Percentiles rank a stretch among this genome's conserved stretches.
These are phyloP conservation scores for Penicillium canescens DNA, from an alignment of 495 filamentous ascomycete species.

Conservation along the genomic window DNA sequence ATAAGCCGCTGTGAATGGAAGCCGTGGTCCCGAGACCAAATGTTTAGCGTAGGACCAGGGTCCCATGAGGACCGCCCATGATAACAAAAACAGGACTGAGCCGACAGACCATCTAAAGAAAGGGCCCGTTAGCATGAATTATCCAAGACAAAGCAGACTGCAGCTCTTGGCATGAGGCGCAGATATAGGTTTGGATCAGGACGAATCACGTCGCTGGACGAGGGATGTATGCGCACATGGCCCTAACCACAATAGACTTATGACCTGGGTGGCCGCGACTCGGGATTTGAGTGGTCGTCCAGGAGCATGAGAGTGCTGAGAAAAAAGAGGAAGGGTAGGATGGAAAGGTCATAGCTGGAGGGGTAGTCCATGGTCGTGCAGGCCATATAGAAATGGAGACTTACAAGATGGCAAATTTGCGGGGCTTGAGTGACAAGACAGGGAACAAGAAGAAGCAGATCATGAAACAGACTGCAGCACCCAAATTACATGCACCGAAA, in stretches of 20 bases:
- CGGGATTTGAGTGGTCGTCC: slow-evolving; percentile 18
- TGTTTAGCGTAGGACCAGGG: slow-evolving; percentile 79
- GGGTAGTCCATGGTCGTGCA: slow-evolving; percentile 2
- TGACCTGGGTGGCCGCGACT: slow-evolving; percentile 18
- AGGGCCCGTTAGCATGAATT: slow-evolving; percentile 25
- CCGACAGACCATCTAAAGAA: slow-evolving; percentile 85
- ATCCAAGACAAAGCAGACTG: slow-evolving; percentile 9
- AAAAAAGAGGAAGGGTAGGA: neutral
- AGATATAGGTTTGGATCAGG: slow-evolving; percentile 12
- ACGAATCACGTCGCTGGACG: slow-evolving; percentile 6
- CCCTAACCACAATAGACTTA: slow-evolving; percentile 18
- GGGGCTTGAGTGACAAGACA: slow-evolving; percentile 70
- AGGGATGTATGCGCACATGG: slow-evolving; percentile 23
- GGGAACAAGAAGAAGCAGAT: slow-evolving; percentile 90
- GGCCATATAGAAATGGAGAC: slow-evolving; percentile 40
- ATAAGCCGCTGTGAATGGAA: slow-evolving; percentile 96
- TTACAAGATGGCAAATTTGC: slow-evolving; percentile 97
- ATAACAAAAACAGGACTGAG: slow-evolving; percentile 83
- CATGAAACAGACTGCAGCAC: slow-evolving; percentile 86
- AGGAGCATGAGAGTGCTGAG: neutral
- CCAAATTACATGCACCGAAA: slow-evolving; percentile 89
- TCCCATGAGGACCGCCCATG: slow-evolving; percentile 94
- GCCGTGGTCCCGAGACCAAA: slow-evolving; percentile 76
- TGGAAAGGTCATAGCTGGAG: neutral
- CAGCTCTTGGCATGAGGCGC: slow-evolving; percentile 26